A percentile compares a stretch with the other conserved stretches of the same genome.
phyloP scores from a whole-genome alignment of 768 basidiomycete species.

The Clavulina sp. region DNA sequence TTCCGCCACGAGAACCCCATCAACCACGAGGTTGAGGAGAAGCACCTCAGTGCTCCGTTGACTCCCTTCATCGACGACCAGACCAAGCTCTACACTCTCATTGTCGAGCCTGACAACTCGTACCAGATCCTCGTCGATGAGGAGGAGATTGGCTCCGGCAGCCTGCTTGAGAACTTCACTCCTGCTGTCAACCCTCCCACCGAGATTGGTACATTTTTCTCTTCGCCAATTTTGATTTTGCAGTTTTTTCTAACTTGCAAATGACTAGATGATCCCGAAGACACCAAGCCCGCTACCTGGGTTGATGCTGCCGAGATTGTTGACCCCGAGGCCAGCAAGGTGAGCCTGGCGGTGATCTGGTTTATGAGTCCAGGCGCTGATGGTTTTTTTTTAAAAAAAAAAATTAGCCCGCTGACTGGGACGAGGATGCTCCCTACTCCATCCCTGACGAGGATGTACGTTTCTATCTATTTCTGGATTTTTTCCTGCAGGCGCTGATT shows the following conservation, averaged over 20 bases:
- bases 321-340: constrained; percentile 73
- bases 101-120: constrained; percentile 86
- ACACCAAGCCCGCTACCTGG: constrained; percentile 84
- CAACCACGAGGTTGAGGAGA: constrained; percentile 89
- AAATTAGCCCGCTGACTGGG: constrained; percentile 80
- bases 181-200: constrained; percentile 83
- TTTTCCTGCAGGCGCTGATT: background rate
- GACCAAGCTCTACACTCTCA: constrained; percentile 87
- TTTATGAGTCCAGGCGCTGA: no score
- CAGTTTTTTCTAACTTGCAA: background rate
- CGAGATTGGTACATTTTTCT: constrained; percentile 39
- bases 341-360: constrained; percentile 20
- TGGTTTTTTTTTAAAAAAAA: no score
- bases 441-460: constrained; percentile 72
- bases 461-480: background rate
- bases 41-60: constrained; percentile 74
- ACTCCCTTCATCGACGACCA: constrained; percentile 75
- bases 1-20: constrained; percentile 94
- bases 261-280: constrained; percentile 66
- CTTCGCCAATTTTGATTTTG: background rate
- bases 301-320: constrained; percentile 76
- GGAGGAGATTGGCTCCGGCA: constrained; percentile 59
- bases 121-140: constrained; percentile 86
- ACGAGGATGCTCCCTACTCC: constrained; percentile 89
- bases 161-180: constrained; percentile 80